These are phyloP conservation scores for Luffa aegyptiaca DNA, from an alignment of 306 rosid genomes.

Conservation along the genomic window DNA sequence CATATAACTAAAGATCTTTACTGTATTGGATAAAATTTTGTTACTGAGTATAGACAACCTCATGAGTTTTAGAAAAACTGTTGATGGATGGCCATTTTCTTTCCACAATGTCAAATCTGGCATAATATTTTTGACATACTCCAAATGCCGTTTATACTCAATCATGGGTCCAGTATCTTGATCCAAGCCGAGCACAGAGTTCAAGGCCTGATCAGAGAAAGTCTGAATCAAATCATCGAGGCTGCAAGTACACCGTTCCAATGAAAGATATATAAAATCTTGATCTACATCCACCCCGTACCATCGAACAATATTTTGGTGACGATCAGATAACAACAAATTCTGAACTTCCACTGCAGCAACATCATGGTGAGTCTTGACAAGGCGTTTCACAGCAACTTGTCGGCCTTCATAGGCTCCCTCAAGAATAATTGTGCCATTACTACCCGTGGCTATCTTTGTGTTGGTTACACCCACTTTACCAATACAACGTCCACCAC, in stretches of 20 bases:
- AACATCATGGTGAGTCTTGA: slow-evolving; percentile 58
- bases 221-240: slow-evolving; percentile 49
- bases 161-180: slow-evolving; percentile 15
- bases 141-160: slow-evolving; percentile 24
- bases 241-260: slow-evolving; percentile 70
- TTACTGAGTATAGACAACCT: slow-evolving; percentile 31
- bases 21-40: neutral
- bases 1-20: neutral
- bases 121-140: slow-evolving; percentile 20
- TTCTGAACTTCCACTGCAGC: slow-evolving; percentile 70
- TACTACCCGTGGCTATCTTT: slow-evolving; percentile 85
- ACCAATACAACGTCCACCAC: slow-evolving; percentile 53
- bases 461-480: slow-evolving; percentile 45
- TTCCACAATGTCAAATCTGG: slow-evolving; percentile 37
- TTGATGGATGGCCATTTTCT: slow-evolving; percentile 43
- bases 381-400: slow-evolving; percentile 87
- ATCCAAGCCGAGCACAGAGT: slow-evolving; percentile 12
- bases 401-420: slow-evolving; percentile 66
- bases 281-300: slow-evolving; percentile 68
- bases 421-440: slow-evolving; percentile 69
- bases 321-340: slow-evolving; percentile 65
- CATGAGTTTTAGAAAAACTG: slow-evolving; percentile 49
- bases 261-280: slow-evolving; percentile 70
- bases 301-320: slow-evolving; percentile 83
- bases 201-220: slow-evolving; percentile 19